These are phyloP conservation scores for Henningerozyma blattae DNA, from an alignment of 805 yeast genomes.

Conservation along the genomic window DNA sequence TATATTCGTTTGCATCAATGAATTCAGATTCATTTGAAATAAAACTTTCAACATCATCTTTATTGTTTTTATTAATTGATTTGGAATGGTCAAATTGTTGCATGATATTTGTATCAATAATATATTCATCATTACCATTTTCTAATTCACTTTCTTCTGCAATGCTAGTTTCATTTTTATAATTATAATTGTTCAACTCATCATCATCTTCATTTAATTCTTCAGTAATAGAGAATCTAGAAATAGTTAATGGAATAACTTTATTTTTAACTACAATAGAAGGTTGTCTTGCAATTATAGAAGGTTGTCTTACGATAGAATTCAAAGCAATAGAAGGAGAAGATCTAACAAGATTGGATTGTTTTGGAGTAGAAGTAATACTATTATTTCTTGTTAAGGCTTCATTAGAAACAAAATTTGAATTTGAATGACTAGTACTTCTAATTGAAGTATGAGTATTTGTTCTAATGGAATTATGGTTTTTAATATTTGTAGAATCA, in stretches of 20 bases:
- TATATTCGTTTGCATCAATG: not conserved
- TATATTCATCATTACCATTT: conserved; percentile 8
- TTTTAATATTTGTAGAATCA: conserved; percentile 5
- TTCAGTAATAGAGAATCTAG: conserved; percentile 17
- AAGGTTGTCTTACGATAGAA: conserved; percentile 22
- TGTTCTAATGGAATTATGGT: not conserved
- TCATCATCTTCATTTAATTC: conserved; percentile 14
- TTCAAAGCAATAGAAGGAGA: conserved; percentile 16
- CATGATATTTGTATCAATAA: conserved; percentile 7
- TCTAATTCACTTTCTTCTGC: not conserved
- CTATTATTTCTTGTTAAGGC: conserved; percentile 1
- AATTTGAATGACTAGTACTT: not conserved
- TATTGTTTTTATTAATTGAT: not conserved
- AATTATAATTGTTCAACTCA: not conserved
- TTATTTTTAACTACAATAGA: conserved; percentile 25
- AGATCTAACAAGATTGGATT: conserved; percentile 15
- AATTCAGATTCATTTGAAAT: not conserved
- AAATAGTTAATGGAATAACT: conserved; percentile 23
- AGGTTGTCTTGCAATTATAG: conserved; percentile 26
- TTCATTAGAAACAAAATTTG: too few species aligned
- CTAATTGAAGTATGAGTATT: conserved; percentile 3
- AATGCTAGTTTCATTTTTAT: not conserved
- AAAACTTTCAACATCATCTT: not conserved
- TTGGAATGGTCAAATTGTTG: not conserved
- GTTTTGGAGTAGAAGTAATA: not conserved